Conservation (phyloP, 805 yeast species). For the Suhomyces emberorum region DNA sequence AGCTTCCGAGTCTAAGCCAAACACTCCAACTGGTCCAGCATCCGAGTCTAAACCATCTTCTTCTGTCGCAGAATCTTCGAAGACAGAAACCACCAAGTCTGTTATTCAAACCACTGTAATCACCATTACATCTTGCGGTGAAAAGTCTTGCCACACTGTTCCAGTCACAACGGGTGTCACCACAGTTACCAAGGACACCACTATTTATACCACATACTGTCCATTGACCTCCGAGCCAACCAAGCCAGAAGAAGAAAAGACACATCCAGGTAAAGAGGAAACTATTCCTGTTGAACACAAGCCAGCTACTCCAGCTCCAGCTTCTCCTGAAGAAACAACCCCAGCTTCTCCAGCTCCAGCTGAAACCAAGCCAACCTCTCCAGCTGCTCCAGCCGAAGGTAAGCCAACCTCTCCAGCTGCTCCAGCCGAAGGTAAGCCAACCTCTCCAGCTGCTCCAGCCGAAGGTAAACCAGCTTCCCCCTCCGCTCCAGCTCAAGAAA, state of each 20-base stretch:
- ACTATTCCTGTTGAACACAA: neutral
- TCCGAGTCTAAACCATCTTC: conserved; percentile 1
- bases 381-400: conserved; percentile 1
- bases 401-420: neutral
- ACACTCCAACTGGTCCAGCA: neutral
- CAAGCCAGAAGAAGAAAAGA: no score
- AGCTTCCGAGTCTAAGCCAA: neutral
- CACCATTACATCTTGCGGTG: conserved; percentile 34
- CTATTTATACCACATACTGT: conserved; percentile 33
- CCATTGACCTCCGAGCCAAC: conserved; percentile 19
- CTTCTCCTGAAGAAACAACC: neutral
- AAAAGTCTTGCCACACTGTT: conserved; percentile 21
- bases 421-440: neutral
- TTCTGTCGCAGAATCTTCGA: conserved; percentile 1
- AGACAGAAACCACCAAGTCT: conserved; percentile 1
- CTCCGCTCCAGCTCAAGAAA: neutral
- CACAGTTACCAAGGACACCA: conserved; percentile 29
- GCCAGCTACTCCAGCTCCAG: neutral
- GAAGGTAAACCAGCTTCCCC: neutral
- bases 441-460: neutral
- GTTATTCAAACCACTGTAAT: conserved; percentile 23
- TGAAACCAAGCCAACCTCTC: neutral
- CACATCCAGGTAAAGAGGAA: neutral
- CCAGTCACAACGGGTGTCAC: conserved; percentile 32
- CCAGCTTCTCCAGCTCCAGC: conserved; percentile 1